Base-by-base conservation (phyloP, 805 yeast genomes). In the Pichia deserticola region DNA sequence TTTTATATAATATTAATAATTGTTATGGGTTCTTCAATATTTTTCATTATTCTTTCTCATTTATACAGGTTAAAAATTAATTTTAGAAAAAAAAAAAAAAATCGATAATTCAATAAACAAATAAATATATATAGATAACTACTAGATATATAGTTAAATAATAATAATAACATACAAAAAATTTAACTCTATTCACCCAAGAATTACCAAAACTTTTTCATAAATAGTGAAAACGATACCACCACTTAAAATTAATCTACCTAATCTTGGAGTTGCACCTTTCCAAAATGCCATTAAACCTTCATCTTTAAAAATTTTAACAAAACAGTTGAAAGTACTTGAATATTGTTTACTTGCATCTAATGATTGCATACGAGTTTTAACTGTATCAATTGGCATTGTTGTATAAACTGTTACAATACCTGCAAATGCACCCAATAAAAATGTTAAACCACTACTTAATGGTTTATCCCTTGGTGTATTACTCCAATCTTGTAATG, bases 221-320 rank as follows among this genome's bases (percentile, higher is more conserved):
- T 92, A 92, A 50, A 93, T 87, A 25, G 98, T 93, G 70, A 92
- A 92, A 32, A 93, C 97, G 57, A 92, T 92, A 60, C 99, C 99
- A 53, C 99, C 99, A 69, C 96, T 86, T 62, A 92, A 75, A 36
- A 90, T 81, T 63, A 92, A 76, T 60, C 99, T 79, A 6, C 98
- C 98, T 53, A 92, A 73, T 63, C 99, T 78, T 42, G 99, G 98
- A 2, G 98, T 93, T 36, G 98, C 96, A 54, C 99, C 99, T 69
- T 88, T 88, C 99, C 99, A 92, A 70, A 89, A 89, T 5, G 97
- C 86, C 61, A 79, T 71, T 55, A 90, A 70, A 9, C 99, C 99
- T 69, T 92, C 99, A 48, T 92, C 84, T 61, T 72, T 83, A 66
- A 86, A 84, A 46, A 93, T 82, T 54, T 78, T 81, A 20, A 70